Evolutionary conservation across 208 protist genomes (phyloP), one percentile per base, ranked within the genome.

Genomic region (Crithidia sp.): DNA sequence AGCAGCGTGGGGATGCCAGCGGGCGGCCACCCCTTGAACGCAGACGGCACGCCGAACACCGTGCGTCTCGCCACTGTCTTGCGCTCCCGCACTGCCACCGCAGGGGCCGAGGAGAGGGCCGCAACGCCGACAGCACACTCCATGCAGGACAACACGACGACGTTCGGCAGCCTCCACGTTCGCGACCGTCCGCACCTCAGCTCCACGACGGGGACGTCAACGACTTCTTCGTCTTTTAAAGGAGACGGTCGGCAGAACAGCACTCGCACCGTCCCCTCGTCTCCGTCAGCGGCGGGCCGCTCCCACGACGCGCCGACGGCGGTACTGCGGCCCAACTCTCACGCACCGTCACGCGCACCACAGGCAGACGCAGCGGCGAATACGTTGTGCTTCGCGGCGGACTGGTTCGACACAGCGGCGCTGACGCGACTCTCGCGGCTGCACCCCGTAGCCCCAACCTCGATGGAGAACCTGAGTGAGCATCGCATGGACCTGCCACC

Each of bases 401-500:
- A 61, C 8, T 70, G 65, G 65, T 70, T 70, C 17, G 10, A 17
- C 39, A 19, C 53, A 5, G 16, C 37, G 7, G 65, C 65, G 16
- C 39, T 70, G 36, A 43, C 44, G 41, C 52, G 65, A 5, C 43
- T 70, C 14, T 16, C 53, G 10, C 5, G 43, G 5, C 39, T 3
- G 3, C 39, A 61, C 54, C 10, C 41, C 12, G 3, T 16, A 41
- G 4, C 49, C 41, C 4, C 0, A 40, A 4, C 7, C 10, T 16
- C 41, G 19, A 3, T 39, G 8, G 65, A 9, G 17, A 43, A 70
- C 41, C 14, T n/a, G 17, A 3, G 40, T 44, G 64, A 61, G 54
- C 41, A 59, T 4, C 19, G 40, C 65, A 19, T 41, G 6, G 54
- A 59, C 14, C 36, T 40, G 5, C 43, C 52, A 3, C 13, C 40